A percentile compares a stretch with the other conserved stretches of the same genome.
Conservation (phyloP, 305 asterid genomes). For the Plantago coronopus region DNA sequence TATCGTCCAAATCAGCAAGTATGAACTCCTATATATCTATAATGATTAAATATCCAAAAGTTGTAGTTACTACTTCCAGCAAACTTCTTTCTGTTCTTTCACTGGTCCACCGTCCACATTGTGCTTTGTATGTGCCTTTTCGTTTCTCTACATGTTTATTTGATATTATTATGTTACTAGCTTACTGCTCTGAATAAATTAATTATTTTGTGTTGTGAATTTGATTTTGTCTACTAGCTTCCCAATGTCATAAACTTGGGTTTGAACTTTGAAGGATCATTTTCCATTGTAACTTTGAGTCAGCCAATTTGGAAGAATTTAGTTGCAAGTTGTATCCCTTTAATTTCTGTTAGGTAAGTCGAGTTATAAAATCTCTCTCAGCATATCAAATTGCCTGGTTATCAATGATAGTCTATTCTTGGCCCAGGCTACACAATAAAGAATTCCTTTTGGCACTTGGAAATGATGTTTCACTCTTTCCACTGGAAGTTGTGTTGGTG, state of each 20-base stretch:
- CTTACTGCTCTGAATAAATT: no score
- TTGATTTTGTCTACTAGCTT: neutral
- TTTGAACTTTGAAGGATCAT: conserved; percentile 4
- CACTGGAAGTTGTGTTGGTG: neutral
- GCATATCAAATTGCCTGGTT: no score
- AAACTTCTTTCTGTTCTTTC: conserved; percentile 6
- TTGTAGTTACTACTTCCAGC: neutral
- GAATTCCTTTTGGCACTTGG: neutral
- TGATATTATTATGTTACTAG: neutral
- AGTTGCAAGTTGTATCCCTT: neutral
- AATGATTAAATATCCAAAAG: conserved; percentile 1
- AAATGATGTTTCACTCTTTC: neutral
- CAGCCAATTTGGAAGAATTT: neutral
- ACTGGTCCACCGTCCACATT: neutral
- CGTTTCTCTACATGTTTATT: neutral
- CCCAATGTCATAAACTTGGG: conserved; percentile 9
- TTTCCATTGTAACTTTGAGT: neutral
- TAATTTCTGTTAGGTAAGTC: conserved; percentile 5
- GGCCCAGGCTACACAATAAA: neutral
- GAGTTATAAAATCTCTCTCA: no score
- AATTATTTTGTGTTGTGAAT: neutral
- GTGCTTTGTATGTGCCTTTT: neutral
- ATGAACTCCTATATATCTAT: conserved; percentile 22
- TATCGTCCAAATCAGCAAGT: conserved; percentile 95
- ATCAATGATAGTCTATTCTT: neutral